These are phyloP conservation scores for Phytophthora pini DNA, from an alignment of 352 stramenopile species.

Conservation along the genomic window DNA sequence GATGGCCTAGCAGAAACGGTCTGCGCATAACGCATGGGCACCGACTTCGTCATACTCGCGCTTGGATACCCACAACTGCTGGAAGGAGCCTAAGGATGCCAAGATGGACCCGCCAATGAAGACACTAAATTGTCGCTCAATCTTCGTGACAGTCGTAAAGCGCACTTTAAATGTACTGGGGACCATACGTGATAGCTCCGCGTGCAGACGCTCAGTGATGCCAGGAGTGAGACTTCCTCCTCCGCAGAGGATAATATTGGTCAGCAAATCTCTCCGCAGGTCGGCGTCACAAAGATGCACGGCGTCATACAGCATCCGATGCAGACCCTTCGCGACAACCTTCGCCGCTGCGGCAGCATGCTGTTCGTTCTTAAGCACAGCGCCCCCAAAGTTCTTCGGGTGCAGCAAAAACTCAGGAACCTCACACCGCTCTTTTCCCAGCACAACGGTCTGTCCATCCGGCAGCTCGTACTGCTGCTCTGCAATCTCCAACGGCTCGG, in stretches of 20 bases:
- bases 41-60: constrained; percentile 86
- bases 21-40: constrained; percentile 63
- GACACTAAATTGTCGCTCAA: constrained; percentile 88
- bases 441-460: constrained; percentile 68
- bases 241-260: constrained; percentile 89
- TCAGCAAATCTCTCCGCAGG: constrained; percentile 83
- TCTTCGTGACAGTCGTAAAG: constrained; percentile 83
- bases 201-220: constrained; percentile 82
- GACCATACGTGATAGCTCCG: constrained; percentile 79
- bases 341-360: constrained; percentile 51
- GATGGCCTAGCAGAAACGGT: constrained; percentile 70
- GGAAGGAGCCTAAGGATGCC: constrained; percentile 87
- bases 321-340: constrained; percentile 67
- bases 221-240: constrained; percentile 77
- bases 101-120: constrained; percentile 91
- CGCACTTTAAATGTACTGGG: constrained; percentile 87
- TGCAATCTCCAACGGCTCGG: constrained; percentile 27
- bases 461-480: constrained; percentile 80
- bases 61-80: constrained; percentile 90
- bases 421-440: constrained; percentile 76
- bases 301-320: constrained; percentile 85
- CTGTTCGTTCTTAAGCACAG: constrained; percentile 57
- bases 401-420: constrained; percentile 83
- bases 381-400: constrained; percentile 57
- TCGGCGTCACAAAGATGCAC: constrained; percentile 87